These are phyloP conservation scores for Quillaja saponaria DNA, from an alignment of 306 rosid genomes.

Conservation along the genomic window DNA sequence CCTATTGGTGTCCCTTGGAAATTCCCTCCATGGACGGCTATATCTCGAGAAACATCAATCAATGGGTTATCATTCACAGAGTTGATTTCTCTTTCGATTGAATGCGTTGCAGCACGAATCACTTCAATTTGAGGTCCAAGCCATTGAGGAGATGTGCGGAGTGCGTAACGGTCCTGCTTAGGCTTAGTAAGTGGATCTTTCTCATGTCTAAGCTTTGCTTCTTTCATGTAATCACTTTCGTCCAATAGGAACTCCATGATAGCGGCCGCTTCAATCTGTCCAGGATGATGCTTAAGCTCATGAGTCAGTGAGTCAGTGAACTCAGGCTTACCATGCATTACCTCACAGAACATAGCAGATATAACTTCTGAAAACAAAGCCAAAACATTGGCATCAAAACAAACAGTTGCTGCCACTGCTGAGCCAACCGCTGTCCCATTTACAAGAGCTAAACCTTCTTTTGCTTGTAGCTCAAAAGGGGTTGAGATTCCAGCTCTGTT, in stretches of 20 bases:
- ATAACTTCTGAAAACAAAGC: constrained; percentile 35
- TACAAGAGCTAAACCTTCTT: constrained; percentile 45
- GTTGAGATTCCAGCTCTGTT: constrained; percentile 32
- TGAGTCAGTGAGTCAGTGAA: constrained; percentile 41
- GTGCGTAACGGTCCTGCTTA: constrained; percentile 26
- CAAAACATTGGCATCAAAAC: constrained; percentile 37
- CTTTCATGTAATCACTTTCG: constrained; percentile 33
- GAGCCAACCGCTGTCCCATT: constrained; percentile 43
- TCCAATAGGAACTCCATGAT: constrained; percentile 36
- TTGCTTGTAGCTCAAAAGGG: constrained; percentile 44
- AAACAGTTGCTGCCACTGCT: constrained; percentile 37
- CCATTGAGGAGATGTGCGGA: too few species aligned
- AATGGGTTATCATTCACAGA: constrained; percentile 19
- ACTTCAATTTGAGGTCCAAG: constrained; percentile 43
- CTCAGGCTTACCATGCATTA: constrained; percentile 38
- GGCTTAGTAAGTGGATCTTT: constrained; percentile 40
- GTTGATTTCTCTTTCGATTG: constrained; percentile 43
- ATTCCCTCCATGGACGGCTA: constrained; percentile 42
- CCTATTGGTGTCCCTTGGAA: constrained; percentile 49
- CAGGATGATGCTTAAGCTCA: constrained; percentile 44
- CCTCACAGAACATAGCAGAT: constrained; percentile 41
- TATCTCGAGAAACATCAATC: constrained; percentile 34
- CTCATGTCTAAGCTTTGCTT: constrained; percentile 32
- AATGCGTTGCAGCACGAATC: constrained; percentile 38
- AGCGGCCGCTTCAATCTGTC: constrained; percentile 44